These are phyloP conservation scores for Ceratobasidium theobromae DNA, from an alignment of 1,284 basidiomycete species.

Conservation along the genomic window DNA sequence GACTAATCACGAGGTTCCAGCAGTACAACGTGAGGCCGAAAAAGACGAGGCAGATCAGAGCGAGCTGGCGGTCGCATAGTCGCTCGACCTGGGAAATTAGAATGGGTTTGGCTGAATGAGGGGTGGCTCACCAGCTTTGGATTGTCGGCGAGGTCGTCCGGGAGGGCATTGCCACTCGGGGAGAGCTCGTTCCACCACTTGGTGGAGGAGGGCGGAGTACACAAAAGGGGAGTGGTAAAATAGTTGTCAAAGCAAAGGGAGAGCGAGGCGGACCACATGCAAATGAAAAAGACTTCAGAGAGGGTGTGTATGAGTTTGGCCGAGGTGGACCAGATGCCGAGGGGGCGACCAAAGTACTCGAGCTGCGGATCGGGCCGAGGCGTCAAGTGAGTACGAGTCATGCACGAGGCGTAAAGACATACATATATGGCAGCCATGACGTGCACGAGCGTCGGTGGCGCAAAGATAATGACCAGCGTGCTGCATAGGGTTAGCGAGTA, in stretches of 20 bases:
- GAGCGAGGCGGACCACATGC: constrained; percentile 87
- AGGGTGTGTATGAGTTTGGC: constrained; percentile 78
- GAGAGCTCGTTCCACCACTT: constrained; percentile 71
- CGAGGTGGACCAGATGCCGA: constrained; percentile 86
- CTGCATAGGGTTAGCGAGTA: constrained; percentile 47
- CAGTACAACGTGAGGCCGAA: constrained; percentile 76
- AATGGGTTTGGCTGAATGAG: constrained; percentile 39
- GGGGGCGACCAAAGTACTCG: constrained; percentile 87
- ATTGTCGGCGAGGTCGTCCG: constrained; percentile 5
- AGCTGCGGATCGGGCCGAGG: constrained; percentile 60
- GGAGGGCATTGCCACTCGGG: constrained; percentile 47
- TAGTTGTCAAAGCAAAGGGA: constrained; percentile 89
- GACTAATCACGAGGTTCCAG: constrained; percentile 75
- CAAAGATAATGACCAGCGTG: constrained; percentile 83
- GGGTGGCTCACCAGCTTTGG: constrained; percentile 32
- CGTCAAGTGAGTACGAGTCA: too few relatives aligned
- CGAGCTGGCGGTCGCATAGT: constrained; percentile 56
- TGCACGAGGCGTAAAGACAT: constrained; percentile 41
- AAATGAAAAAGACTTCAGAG: constrained; percentile 84
- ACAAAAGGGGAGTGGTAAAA: constrained; percentile 83
- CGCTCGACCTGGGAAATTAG: constrained; percentile 57
- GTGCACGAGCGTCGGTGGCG: constrained; percentile 80
- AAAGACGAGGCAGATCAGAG: constrained; percentile 71
- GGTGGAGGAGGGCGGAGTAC: constrained; percentile 57
- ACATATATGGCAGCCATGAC: constrained; percentile 84